Evolutionary conservation across 1,284 basidiomycete genomes (phyloP).

Genomic region (Exobasidium cylindrosporum): DNA sequence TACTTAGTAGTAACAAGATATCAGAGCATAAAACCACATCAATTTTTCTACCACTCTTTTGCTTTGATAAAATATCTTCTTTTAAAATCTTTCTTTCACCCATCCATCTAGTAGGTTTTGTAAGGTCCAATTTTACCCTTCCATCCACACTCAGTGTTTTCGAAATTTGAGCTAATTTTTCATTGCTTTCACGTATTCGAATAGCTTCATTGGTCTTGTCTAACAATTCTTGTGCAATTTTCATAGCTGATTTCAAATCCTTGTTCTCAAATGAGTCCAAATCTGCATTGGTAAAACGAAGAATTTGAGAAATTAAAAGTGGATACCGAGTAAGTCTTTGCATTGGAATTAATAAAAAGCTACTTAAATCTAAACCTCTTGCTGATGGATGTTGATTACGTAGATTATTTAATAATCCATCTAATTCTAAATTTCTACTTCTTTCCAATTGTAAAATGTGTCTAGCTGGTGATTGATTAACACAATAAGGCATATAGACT

Average conservation of each 20-base stretch:
- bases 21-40: slow-evolving; percentile 57
- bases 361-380: slow-evolving; percentile 81
- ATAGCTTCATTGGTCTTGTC: slow-evolving; percentile 83
- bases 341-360: slow-evolving; percentile 89
- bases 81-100: slow-evolving; percentile 72
- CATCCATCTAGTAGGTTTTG: slow-evolving; percentile 76
- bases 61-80: slow-evolving; percentile 74
- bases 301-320: slow-evolving; percentile 77
- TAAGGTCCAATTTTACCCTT: slow-evolving; percentile 64
- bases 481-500: slow-evolving; percentile 84
- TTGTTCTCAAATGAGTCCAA: slow-evolving; percentile 59
- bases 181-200: slow-evolving; percentile 74
- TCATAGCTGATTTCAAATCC: slow-evolving; percentile 63
- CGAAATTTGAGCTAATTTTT: slow-evolving; percentile 70
- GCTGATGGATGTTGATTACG: slow-evolving; percentile 70
- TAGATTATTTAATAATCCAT: slow-evolving; percentile 69
- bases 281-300: slow-evolving; percentile 71
- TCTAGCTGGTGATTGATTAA: slow-evolving; percentile 79
- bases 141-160: slow-evolving; percentile 61
- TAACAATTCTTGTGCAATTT: slow-evolving; percentile 70
- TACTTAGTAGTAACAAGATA: slow-evolving; percentile 44
- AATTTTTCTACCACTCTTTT: slow-evolving; percentile 77
- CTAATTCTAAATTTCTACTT: slow-evolving; percentile 67
- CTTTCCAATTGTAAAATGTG: slow-evolving; percentile 74
- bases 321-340: slow-evolving; percentile 92